phyloP scores from a whole-genome alignment of 1,139 yeast species.

The Williopsis jadinii region DNA sequence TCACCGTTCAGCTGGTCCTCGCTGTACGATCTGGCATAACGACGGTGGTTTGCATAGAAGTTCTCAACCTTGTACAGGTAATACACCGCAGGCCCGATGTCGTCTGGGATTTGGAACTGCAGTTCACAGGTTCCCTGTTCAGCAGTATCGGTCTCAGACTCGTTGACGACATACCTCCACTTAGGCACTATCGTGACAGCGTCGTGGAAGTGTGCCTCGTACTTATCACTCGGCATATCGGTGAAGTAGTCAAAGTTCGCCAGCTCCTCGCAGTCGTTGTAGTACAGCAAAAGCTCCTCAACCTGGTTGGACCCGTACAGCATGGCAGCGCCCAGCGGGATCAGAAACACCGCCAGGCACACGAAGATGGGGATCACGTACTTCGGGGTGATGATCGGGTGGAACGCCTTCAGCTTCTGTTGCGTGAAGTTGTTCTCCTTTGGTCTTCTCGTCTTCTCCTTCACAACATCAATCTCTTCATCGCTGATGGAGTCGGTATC shows the following conservation, averaged over 20 bases:
- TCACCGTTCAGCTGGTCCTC: constrained; percentile 86
- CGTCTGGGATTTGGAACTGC: constrained; percentile 73
- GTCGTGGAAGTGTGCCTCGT: constrained; percentile 43
- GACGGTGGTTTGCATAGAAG: constrained; percentile 89
- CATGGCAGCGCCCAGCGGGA: constrained; percentile 90
- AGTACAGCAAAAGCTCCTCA: constrained; percentile 76
- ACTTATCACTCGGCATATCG: constrained; percentile 56
- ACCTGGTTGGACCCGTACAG: constrained; percentile 72
- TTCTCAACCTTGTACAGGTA: constrained; percentile 75
- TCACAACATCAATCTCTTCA: constrained; percentile 26
- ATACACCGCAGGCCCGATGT: constrained; percentile 69
- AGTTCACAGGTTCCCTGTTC: constrained; percentile 51
- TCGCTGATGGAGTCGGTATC: constrained; percentile 35
- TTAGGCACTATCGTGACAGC: constrained; percentile 36
- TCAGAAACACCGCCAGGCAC: constrained; percentile 70
- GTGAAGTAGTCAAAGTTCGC: constrained; percentile 51
- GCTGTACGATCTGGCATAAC: constrained; percentile 84
- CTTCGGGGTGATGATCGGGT: constrained; percentile 86
- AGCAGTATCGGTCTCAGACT: constrained; percentile 37
- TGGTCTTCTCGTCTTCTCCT: constrained; percentile 41
- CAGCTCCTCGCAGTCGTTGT: constrained; percentile 59
- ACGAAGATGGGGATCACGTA: constrained; percentile 81
- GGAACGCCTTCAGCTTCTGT: constrained; percentile 47
- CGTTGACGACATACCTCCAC: constrained; percentile 60
- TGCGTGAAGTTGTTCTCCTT: constrained; percentile 56